Evolutionary conservation across 441 rosid species (phyloP).

Genomic region (Bocquillonia castaneifolia): DNA sequence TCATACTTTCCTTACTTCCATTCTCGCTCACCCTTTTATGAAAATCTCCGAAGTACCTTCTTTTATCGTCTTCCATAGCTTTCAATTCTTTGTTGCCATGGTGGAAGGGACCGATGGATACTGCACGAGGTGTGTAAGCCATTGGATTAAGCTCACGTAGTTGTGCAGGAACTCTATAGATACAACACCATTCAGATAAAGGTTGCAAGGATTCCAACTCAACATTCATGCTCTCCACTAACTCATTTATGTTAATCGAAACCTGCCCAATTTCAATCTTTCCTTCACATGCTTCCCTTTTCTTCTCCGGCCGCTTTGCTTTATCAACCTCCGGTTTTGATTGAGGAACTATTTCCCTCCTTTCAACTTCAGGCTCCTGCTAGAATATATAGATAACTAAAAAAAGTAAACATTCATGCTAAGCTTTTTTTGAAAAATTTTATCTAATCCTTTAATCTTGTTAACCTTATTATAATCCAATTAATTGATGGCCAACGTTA

Average conservation of each 20-base stretch:
- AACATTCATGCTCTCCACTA: not conserved
- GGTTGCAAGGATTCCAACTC: not conserved
- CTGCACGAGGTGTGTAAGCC: not conserved
- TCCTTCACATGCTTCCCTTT: too few species aligned
- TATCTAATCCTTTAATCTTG: too few species aligned
- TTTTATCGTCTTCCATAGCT: constrained; percentile 2
- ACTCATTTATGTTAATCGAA: not conserved
- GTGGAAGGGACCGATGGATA: constrained; percentile 3
- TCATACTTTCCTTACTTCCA: not conserved
- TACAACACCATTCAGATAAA: not conserved
- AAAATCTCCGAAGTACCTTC: not conserved
- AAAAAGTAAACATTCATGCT: too few species aligned
- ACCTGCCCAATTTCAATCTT: too few species aligned
- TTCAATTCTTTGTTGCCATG: not conserved
- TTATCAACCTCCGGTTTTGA: too few species aligned
- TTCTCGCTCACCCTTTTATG: not conserved
- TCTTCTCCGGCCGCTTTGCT: too few species aligned
- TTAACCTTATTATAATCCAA: too few species aligned
- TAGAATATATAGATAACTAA: too few species aligned
- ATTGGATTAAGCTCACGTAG: not conserved
- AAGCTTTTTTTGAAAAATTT: too few species aligned
- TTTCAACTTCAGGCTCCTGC: too few species aligned
- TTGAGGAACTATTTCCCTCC: too few species aligned
- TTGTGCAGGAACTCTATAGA: not conserved
- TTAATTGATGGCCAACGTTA: too few species aligned